Percentiles rank a stretch among this genome's conserved stretches.
Conservation (phyloP, 352 stramenopile genomes). For the Phytophthora quininea region DNA sequence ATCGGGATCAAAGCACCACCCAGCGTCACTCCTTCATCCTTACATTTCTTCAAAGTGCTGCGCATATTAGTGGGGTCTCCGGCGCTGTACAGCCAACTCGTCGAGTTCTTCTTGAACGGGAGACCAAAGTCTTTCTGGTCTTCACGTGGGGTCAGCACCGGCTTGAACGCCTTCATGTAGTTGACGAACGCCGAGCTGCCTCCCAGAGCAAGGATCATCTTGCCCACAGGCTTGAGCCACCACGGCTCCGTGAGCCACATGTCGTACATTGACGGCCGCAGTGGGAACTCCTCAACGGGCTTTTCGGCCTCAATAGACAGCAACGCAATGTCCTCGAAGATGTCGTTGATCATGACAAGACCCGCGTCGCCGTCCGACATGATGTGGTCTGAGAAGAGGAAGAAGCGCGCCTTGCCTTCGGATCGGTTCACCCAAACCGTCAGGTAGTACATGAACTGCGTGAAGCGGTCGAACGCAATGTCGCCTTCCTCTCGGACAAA, state of each 20-base stretch:
- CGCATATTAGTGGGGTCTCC: slow-evolving; percentile 33
- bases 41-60: slow-evolving; percentile 25
- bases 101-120: neutral
- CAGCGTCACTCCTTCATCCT: slow-evolving; percentile 30
- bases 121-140: slow-evolving; percentile 6
- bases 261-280: slow-evolving; percentile 26
- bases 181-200: neutral
- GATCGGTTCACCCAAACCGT: slow-evolving; percentile 23
- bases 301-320: slow-evolving; percentile 1
- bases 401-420: slow-evolving; percentile 11
- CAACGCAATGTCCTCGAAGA: slow-evolving; percentile 22
- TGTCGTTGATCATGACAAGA: slow-evolving; percentile 32
- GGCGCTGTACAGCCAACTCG: slow-evolving; percentile 17
- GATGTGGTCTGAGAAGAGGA: slow-evolving; percentile 45
- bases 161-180: neutral
- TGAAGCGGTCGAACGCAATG: slow-evolving; percentile 30
- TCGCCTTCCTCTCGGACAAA: slow-evolving; percentile 16
- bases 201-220: neutral
- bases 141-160: neutral
- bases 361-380: slow-evolving; percentile 32
- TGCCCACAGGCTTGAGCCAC: slow-evolving; percentile 6
- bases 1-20: slow-evolving; percentile 25
- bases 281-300: neutral
- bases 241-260: slow-evolving; percentile 3
- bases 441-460: slow-evolving; percentile 30